Base-by-base conservation (phyloP, 2,329 filamentous ascomycete species). In the Chaetomiaceae sp. region DNA sequence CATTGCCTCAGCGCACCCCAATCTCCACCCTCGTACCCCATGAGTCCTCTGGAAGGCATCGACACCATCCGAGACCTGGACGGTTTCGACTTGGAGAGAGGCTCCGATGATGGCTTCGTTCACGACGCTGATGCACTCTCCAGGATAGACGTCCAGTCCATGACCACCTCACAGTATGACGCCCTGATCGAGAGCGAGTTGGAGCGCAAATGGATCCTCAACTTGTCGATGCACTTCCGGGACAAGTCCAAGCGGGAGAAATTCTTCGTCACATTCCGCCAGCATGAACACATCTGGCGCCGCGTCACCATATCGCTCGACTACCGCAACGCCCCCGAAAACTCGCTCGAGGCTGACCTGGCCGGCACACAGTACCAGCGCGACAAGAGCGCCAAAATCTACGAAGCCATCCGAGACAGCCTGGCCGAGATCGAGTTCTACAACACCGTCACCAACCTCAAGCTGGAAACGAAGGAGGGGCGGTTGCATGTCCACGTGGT, bases 341-440 rank as follows among this genome's bases (percentile, higher is more conserved):
- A 88, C 59, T 97, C 92, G 0, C 78, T 99, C 8, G 94, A 99
- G 72, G 81, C 83, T 63, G 91, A 96, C 57, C 75, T 99, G 47
- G 81, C 85, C 63, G 77, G 82, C 25, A 82, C 91, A 37, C 85
- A 85, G 53, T 94, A 86, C 63, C 94, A 97, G 68, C 82, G 91
- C 49, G 91, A 97, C 64, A 97, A 97, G 72, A 95, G 87, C 66
- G 82, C 88, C 47, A 88, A 89, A 59, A 95, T 99, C 43, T 97
- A 96, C 70, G 90, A 96, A 69, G 88, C 91, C 2, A 95, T 99
- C 62, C 87, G 91, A 25, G 91, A 96, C 58, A 96, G 91, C 19
- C 78, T 99, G 2, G 77, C 80, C n/a, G 90, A 95, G 54, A 97
- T 99, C 47, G 88, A 96, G 62, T 99, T 96, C 68, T 97, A 95